A percentile compares a stretch with the other conserved stretches of the same genome.
phyloP scores from a whole-genome alignment of 106 monocot species.

The Iris macrosiphon region DNA sequence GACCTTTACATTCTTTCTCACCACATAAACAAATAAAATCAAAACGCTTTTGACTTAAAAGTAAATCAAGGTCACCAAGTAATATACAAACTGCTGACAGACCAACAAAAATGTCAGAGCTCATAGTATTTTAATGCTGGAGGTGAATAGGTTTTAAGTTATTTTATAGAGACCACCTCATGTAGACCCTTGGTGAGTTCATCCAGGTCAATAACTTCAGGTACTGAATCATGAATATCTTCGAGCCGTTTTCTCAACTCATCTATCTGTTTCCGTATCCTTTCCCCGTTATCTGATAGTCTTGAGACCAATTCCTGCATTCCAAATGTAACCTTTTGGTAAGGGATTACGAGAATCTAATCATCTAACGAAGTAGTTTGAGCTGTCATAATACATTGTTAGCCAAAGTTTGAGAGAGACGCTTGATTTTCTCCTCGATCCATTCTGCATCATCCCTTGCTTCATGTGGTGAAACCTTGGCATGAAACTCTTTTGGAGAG shows the following conservation, averaged over 20 bases:
- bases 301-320: slow-evolving; percentile 51
- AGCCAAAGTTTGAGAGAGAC: slow-evolving; percentile 47
- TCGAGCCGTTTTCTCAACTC: slow-evolving; percentile 43
- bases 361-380: background rate
- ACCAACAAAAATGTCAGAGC: no score
- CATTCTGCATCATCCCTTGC: slow-evolving; percentile 29
- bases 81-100: no score
- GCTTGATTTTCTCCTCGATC: slow-evolving; percentile 54
- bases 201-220: slow-evolving; percentile 51
- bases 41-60: no score
- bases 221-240: slow-evolving; percentile 3
- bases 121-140: no score
- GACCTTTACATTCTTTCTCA: no score
- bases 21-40: no score
- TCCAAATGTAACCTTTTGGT: background rate
- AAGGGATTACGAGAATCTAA: background rate
- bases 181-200: slow-evolving; percentile 34
- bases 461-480: slow-evolving; percentile 1
- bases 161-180: slow-evolving; percentile 9
- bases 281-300: slow-evolving; percentile 62
- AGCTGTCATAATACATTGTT: slow-evolving; percentile 33
- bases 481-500: slow-evolving; percentile 9
- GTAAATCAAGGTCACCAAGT: no score
- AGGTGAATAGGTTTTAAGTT: background rate
- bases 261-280: slow-evolving; percentile 43